Evolutionary conservation across 495 filamentous ascomycete species (phyloP), one percentile per base, ranked within the genome.

Genomic region (Neurospora tetrasperma): DNA sequence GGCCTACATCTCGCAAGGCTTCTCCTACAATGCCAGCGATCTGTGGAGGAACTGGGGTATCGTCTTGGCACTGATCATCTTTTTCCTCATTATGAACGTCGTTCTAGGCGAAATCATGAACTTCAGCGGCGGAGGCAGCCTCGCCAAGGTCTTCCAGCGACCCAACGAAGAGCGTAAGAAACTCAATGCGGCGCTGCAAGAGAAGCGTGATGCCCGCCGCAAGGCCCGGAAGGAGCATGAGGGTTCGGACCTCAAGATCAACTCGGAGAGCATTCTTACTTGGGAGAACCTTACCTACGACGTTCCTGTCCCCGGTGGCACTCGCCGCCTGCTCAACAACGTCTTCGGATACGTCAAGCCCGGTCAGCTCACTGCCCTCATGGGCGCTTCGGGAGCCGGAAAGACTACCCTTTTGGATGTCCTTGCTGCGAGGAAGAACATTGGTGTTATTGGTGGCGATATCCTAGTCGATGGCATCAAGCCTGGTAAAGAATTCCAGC

Each of bases 321-420:
- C 89, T 41, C 85, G 90, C 12, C 88, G 86, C 3, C 86, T 95
- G 11, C 85, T 94, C 16, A 88, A 93, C 73, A 84, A 89, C 59
- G 86, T 95, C 8, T 91, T 87, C 74, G 93, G 93, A 5, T 96
- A 90, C 73, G 92, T 94, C 70, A 88, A 91, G 73, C 93, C 93
- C 3, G 92, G 93, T 1, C 84, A 91, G 76, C 83, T 96, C 10
- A 94, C 92, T 2, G 93, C 93, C 14, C 81, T 96, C 14, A 94
- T 95, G 92, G 93, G 93, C 9, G 91, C 90, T 12, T 93, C 90
- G 2, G 93, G 93, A n/a, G 93, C 93, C 14, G 93, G 93, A 7
- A 96, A 96, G 78, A 96, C 93, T 1, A 96, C 93, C 0, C 80
- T 96, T 4, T 79, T 96, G 35, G 92, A 96, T 78, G 92, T 94